These are phyloP conservation scores for Dendrocalamus sinicus DNA, from an alignment of 176 grass and related monocot species.

Conservation along the genomic window DNA sequence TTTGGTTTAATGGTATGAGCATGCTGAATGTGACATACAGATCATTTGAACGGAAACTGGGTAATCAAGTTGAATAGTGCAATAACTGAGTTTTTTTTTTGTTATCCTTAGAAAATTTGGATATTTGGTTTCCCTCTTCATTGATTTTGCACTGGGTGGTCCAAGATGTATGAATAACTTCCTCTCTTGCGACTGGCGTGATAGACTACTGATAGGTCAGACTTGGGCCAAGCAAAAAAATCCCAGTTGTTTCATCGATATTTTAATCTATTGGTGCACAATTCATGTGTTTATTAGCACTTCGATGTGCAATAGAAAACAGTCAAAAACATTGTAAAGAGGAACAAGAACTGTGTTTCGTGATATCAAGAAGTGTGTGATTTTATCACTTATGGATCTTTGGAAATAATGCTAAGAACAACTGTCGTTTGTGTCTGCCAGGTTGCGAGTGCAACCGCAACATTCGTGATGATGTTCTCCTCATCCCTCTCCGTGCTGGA, in stretches of 20 bases:
- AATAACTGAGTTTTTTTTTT: not conserved
- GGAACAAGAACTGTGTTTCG: not conserved
- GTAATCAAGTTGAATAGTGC: not conserved
- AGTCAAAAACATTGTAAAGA: not conserved
- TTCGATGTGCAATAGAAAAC: not conserved
- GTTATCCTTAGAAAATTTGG: not conserved
- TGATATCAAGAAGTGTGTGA: not conserved
- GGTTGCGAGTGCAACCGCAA: constrained; percentile 97
- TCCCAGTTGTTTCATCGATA: not conserved
- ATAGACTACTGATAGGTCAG: not conserved
- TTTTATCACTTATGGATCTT: not conserved
- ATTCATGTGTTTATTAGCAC: not conserved
- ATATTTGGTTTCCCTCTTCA: not conserved
- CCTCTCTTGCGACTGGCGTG: not conserved
- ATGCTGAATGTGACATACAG: not conserved
- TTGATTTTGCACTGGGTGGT: not conserved
- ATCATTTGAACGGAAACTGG: not conserved
- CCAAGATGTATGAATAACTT: not conserved
- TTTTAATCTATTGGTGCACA: not conserved
- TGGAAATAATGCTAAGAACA: not conserved
- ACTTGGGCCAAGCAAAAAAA: not conserved
- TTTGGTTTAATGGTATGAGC: not conserved
- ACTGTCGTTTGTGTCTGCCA: constrained; percentile 33
- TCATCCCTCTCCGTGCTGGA: constrained; percentile 95
- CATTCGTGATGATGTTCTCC: constrained; percentile 99